phyloP scores from a whole-genome alignment of 768 basidiomycete species.

The Tricholoma saponaceum region DNA sequence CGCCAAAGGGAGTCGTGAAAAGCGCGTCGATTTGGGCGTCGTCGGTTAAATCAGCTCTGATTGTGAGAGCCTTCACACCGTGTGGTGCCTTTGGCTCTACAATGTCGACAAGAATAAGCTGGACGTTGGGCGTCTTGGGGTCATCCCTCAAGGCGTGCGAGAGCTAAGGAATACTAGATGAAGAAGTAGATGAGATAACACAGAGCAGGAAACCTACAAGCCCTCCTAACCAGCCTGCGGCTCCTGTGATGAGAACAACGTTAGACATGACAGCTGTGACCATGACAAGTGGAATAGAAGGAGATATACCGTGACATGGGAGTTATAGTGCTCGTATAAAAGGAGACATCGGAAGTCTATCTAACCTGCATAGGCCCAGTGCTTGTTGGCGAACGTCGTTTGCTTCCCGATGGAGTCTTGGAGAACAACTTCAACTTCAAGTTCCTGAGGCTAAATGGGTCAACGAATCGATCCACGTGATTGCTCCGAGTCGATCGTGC shows the following conservation, averaged over 20 bases:
- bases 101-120: slow-evolving; percentile 51
- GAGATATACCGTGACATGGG: too few species aligned
- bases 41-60: slow-evolving; percentile 40
- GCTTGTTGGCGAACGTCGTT: too few species aligned
- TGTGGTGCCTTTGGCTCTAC: slow-evolving; percentile 32
- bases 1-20: slow-evolving; percentile 34
- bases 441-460: too few species aligned
- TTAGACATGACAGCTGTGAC: too few species aligned
- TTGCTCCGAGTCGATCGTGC: too few species aligned
- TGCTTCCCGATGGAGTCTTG: too few species aligned
- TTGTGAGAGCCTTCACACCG: slow-evolving; percentile 23
- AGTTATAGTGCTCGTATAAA: too few species aligned
- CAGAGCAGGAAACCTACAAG: slow-evolving; percentile 23
- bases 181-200: background rate
- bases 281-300: too few species aligned
- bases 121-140: slow-evolving; percentile 29
- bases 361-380: too few species aligned
- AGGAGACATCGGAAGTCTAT: too few species aligned
- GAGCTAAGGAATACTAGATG: slow-evolving; percentile 24
- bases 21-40: slow-evolving; percentile 28
- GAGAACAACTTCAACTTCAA: too few species aligned
- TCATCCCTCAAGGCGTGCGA: slow-evolving; percentile 29
- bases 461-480: too few species aligned
- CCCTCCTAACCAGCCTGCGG: slow-evolving; percentile 36
- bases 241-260: slow-evolving; percentile 42